Conservation (phyloP, 1,284 basidiomycete genomes). For the Mycena sp. region DNA sequence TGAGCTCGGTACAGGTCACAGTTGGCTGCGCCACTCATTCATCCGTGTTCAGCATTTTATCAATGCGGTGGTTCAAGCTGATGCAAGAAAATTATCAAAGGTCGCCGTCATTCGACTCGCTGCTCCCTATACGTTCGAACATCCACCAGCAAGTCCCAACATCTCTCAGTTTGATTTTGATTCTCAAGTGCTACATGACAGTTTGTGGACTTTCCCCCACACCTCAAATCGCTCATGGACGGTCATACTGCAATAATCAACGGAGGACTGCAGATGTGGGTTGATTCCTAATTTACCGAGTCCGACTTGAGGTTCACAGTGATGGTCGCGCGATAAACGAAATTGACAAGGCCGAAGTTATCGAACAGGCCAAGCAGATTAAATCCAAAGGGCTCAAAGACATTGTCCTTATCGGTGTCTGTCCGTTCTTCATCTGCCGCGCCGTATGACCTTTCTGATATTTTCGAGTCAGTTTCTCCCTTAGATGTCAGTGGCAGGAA, state of each 20-base stretch:
- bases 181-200: conserved; percentile 42
- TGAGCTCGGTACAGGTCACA: conserved; percentile 28
- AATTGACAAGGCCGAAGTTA: conserved; percentile 52
- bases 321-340: conserved; percentile 57
- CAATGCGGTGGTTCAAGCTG: conserved; percentile 64
- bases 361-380: conserved; percentile 55
- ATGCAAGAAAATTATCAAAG: conserved; percentile 55
- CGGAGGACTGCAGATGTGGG: conserved; percentile 59
- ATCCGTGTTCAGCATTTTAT: conserved; percentile 47
- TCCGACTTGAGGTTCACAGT: conserved; percentile 31
- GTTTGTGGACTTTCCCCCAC: conserved; percentile 60
- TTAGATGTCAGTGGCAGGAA: conserved; percentile 56
- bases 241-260: conserved; percentile 58
- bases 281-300: not conserved
- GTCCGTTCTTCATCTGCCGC: conserved; percentile 33
- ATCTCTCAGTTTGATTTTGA: not conserved
- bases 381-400: conserved; percentile 53
- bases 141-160: conserved; percentile 40
- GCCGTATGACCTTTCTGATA: not conserved
- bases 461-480: conserved; percentile 49
- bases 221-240: conserved; percentile 53
- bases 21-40: conserved; percentile 4
- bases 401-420: conserved; percentile 59
- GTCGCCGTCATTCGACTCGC: conserved; percentile 63
- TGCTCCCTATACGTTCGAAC: conserved; percentile 57